Conservation (phyloP, 2,329 filamentous ascomycete species). For the Aspergillus ochraceus region DNA sequence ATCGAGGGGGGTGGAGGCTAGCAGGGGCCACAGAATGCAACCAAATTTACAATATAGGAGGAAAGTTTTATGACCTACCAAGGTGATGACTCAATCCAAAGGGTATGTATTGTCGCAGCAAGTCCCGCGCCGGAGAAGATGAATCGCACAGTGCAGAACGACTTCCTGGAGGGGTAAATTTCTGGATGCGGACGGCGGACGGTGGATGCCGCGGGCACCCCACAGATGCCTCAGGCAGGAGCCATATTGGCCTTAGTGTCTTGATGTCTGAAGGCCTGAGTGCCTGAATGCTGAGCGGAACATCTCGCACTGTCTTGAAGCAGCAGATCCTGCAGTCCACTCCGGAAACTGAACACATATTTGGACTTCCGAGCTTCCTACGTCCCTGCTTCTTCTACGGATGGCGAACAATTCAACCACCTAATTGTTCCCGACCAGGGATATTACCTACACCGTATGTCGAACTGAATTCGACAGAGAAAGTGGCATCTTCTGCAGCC, state of each 20-base stretch:
- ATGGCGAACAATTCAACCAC: too few species aligned
- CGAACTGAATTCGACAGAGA: too few species aligned
- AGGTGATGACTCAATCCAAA: not conserved
- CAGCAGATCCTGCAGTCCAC: not conserved
- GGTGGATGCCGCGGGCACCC: constrained; percentile 7
- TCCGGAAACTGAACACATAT: not conserved
- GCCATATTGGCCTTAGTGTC: not conserved
- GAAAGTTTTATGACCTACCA: not conserved
- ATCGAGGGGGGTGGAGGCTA: not conserved
- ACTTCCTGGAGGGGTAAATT: constrained; percentile 35
- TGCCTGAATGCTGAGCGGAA: not conserved
- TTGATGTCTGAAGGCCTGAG: not conserved
- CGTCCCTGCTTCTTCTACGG: too few species aligned
- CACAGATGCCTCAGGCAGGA: constrained; percentile 29
- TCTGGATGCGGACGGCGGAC: constrained; percentile 17
- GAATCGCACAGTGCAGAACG: constrained; percentile 11
- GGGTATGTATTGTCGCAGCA: constrained; percentile 1
- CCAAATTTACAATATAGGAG: not conserved
- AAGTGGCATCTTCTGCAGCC: constrained; percentile 3
- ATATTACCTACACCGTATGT: too few species aligned
- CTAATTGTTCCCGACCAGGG: too few species aligned
- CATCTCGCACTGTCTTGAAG: too few species aligned
- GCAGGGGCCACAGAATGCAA: not conserved
- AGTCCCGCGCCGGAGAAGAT: constrained; percentile 8
- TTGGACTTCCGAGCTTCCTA: too few species aligned